These are phyloP conservation scores for Kingdonia uniflora DNA, from an alignment of 164 flowering plant genomes.

Conservation along the genomic window DNA sequence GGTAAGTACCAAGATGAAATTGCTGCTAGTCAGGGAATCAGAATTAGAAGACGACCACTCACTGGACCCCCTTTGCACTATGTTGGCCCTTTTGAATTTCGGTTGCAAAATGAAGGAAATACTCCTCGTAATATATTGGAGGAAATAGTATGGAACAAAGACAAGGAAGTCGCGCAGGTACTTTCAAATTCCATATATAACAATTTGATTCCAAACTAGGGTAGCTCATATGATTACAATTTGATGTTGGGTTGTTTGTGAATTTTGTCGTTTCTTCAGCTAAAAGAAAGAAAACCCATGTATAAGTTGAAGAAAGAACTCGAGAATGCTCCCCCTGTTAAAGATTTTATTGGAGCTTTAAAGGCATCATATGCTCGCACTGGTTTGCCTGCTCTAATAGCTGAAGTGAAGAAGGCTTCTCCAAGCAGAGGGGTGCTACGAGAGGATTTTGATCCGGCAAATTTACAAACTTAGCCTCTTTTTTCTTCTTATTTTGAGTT, in stretches of 20 bases:
- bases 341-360: constrained; percentile 85
- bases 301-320: constrained; percentile 31
- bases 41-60: constrained; percentile 70
- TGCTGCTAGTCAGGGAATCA: constrained; percentile 69
- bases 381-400: constrained; percentile 84
- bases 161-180: constrained; percentile 61
- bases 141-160: constrained; percentile 93
- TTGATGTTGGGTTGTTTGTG: not conserved
- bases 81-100: constrained; percentile 85
- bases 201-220: too few species aligned
- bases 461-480: constrained; percentile 3
- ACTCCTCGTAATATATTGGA: constrained; percentile 92
- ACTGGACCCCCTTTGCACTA: constrained; percentile 78
- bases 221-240: not conserved
- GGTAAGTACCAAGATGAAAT: constrained; percentile 52
- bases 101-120: constrained; percentile 67
- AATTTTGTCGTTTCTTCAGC: constrained; percentile 22
- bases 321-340: constrained; percentile 53
- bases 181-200: not conserved
- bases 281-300: constrained; percentile 57
- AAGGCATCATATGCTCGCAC: constrained; percentile 56
- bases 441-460: constrained; percentile 91
- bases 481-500: too few species aligned
- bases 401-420: constrained; percentile 99
- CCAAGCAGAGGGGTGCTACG: constrained; percentile 90